Percentiles rank a stretch among this genome's conserved stretches.
phyloP scores from a whole-genome alignment of 257 asterid genomes.

The Gentiana dahurica region DNA sequence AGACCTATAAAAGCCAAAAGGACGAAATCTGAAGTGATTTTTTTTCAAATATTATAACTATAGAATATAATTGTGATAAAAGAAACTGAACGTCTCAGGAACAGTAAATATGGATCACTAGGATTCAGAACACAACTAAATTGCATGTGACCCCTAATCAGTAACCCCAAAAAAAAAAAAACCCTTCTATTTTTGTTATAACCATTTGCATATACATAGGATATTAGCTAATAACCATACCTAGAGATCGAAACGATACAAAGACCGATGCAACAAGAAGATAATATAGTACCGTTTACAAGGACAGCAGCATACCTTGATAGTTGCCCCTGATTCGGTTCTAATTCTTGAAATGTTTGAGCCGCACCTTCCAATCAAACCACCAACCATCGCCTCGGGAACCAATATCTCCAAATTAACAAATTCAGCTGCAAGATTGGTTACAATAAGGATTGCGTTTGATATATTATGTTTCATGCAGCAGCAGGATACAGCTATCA shows the following conservation, averaged over 20 bases:
- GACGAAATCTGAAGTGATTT: constrained; percentile 2
- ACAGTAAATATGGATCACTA: too few species aligned
- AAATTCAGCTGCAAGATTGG: constrained; percentile 70
- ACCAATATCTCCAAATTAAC: constrained; percentile 68
- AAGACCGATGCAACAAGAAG: background rate
- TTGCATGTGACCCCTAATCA: background rate
- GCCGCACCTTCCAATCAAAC: constrained; percentile 94
- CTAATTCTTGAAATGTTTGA: constrained; percentile 93
- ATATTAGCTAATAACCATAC: too few species aligned
- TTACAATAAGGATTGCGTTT: constrained; percentile 21
- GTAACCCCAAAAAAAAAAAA: too few species aligned
- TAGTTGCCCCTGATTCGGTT: constrained; percentile 84
- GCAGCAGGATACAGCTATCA: constrained; percentile 19
- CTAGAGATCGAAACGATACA: background rate
- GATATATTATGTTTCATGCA: constrained; percentile 21
- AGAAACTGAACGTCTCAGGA: too few species aligned
- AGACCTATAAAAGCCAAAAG: constrained; percentile 38
- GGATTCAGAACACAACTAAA: background rate
- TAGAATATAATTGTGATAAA: too few species aligned
- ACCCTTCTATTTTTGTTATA: too few species aligned
- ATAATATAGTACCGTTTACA: background rate
- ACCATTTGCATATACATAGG: too few species aligned
- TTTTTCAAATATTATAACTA: too few species aligned
- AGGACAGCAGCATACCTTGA: constrained; percentile 37
- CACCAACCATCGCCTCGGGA: constrained; percentile 91